Evolutionary conservation across 306 rosid genomes (phyloP), one percentile per base, ranked within the genome.

Genomic region (Luffa aegyptiaca): DNA sequence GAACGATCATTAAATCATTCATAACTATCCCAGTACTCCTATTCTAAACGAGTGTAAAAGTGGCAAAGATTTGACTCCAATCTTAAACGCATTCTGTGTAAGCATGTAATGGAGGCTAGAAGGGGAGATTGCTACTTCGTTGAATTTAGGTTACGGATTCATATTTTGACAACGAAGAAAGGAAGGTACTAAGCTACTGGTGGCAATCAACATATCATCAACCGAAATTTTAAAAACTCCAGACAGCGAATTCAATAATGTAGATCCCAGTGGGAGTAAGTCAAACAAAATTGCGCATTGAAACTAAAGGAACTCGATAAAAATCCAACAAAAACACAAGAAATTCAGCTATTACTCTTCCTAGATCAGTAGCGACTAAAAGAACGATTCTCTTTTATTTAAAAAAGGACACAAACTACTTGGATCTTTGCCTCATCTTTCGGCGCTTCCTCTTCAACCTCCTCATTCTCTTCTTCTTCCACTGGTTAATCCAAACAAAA

Each of bases 381-480:
- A 14, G 10, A 49, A 49, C 39, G 31, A 17, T 5, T 41, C 20
- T 21, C 52, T 26, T 44, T 69, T 44, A 69, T 69, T 71, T 26
- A 51, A 52, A 33, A 5, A 9, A 35, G 16, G 21, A 74, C 5
- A 75, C 45, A 4, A 49, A 52, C 78, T 75, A 75, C 78, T 75
- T 75, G 63, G 78, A 75, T 75, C 78, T 75, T n/a, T 75, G 78
- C 78, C 78, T 75, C 78, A 75, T 75, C 78, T 75, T 75, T 75
- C 78, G 78, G 63, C 78, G 78, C 78, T 75, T 75, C 63, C 78
- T 75, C 78, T 75, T 75, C 78, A 75, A 75, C 52, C 78, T 75
- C 63, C 78, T 75, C 78, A 75, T 75, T 75, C 78, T 75, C 78
- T 75, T 75, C 78, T 75, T 75, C 78, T 75, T 75, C 78, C 78